Evolutionary conservation across 2,329 filamentous ascomycete species (phyloP), one percentile per base, ranked within the genome.

Genomic region (Aspergillus spinulosporus): DNA sequence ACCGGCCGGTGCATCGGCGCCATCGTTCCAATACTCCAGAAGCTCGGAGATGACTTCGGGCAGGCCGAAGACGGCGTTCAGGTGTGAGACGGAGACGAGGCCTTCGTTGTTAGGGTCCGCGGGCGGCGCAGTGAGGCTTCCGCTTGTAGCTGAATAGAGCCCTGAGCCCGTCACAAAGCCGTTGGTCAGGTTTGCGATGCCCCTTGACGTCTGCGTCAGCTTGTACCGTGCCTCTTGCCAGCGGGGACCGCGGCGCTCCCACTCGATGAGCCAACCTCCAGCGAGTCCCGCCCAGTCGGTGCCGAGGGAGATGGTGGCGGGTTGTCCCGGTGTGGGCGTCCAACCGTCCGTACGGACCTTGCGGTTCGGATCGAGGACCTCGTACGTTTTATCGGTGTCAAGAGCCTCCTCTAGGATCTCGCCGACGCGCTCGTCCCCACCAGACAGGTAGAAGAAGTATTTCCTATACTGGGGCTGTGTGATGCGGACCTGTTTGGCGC

Each of bases 401-500:
- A 84, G 73, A 0, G 72, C 67, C 59, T 83, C 80, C 7, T 77
- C 72, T 0, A 85, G 70, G 0, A 85, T 65, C 52, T 85, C 82
- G 0, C 83, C 83, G 0, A 78, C 76, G 1, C 83, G 77, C 69
- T 86, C 83, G 37, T 85, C 75, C 2, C 76, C 83, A 0, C 82
- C 82, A 0, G 80, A 78, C 1, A 85, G 64, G 62, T 81, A 84
- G 70, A 79, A 86, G 64, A 82, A 85, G 34, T 78, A 76, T 62
- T 82, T 82, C 6, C 83, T 74, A 62, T 85, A 86, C 37, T 81
- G 78, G 0, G 82, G 78, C n/a, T 82, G 78, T 0, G 84, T 83
- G 15, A 87, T 84, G 14, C 84, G 81, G 0, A 80, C 81, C 67
- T 87, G 84, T 64, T 87, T 87, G 0, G 80, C 78, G 52, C 81